Evolutionary conservation across 2,329 filamentous ascomycete species (phyloP).

Genomic region (Ophiocordyceps camponoti-leonardi): DNA sequence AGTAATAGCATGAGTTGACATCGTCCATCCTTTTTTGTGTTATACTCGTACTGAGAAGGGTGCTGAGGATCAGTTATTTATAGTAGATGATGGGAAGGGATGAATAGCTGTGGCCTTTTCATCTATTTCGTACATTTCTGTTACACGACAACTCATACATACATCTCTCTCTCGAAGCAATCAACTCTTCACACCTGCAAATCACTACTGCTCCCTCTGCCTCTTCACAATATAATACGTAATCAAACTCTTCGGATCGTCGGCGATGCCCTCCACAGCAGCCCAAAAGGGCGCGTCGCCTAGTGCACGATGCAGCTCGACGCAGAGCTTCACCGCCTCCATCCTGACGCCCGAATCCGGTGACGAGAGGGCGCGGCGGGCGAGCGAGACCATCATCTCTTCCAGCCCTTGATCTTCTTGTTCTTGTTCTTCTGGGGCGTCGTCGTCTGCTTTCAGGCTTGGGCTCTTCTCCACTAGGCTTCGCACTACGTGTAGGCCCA

Average conservation of each 20-base stretch:
- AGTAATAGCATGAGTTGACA: background rate
- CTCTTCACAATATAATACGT: conserved; percentile 67
- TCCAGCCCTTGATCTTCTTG: conserved; percentile 29
- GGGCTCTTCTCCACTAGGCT: background rate
- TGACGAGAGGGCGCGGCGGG: conserved; percentile 41
- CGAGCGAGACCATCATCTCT: conserved; percentile 32
- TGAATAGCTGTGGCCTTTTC: no score
- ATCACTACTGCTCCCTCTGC: conserved; percentile 32
- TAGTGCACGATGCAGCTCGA: conserved; percentile 47
- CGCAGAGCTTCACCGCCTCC: conserved; percentile 66
- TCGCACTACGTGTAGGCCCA: conserved; percentile 46
- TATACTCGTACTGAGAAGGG: no score
- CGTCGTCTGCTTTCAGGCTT: conserved; percentile 20
- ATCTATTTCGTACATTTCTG: no score
- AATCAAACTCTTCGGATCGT: conserved; percentile 60
- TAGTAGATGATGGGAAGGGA: no score
- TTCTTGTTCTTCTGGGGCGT: no score
- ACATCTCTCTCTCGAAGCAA: background rate
- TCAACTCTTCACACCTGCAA: no score
- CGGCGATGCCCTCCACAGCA: conserved; percentile 43
- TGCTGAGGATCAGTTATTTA: no score
- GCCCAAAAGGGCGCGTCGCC: conserved; percentile 51
- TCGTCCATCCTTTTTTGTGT: no score
- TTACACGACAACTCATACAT: no score
- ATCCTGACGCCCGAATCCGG: conserved; percentile 47